Evolutionary conservation across 768 basidiomycete genomes (phyloP).

Genomic region (Tylopilus sp.): DNA sequence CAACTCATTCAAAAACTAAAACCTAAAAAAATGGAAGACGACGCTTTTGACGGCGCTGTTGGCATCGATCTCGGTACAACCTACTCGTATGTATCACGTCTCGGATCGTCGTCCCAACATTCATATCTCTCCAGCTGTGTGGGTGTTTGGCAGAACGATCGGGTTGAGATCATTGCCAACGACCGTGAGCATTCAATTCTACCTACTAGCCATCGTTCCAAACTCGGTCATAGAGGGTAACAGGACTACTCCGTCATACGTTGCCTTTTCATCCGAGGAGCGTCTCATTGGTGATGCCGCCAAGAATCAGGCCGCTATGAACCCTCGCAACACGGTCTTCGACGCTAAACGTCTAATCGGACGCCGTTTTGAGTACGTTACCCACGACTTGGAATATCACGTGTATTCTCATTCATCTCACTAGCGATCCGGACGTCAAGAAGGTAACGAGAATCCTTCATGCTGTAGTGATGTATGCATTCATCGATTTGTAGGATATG

Average conservation of each 20-base stretch:
- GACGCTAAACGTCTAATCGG: conserved; percentile 99
- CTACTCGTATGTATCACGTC: conserved; percentile 67
- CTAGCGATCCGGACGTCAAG: conserved; percentile 91
- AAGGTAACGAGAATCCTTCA: conserved; percentile 43
- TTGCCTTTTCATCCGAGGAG: conserved; percentile 95
- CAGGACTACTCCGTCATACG: conserved; percentile 98
- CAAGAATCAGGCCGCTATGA: conserved; percentile 99
- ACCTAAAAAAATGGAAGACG: conserved; percentile 70
- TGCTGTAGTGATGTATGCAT: not conserved
- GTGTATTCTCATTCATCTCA: conserved; percentile 4
- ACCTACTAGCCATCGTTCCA: not conserved
- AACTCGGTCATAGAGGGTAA: conserved; percentile 72
- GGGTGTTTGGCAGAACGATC: conserved; percentile 99
- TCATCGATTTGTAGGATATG: conserved; percentile 64
- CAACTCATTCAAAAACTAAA: conserved; percentile 33
- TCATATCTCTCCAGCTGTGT: conserved; percentile 66
- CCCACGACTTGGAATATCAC: not conserved
- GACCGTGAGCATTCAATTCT: conserved; percentile 61
- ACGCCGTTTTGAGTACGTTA: conserved; percentile 85
- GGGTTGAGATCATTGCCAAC: conserved; percentile 98
- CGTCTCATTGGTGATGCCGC: conserved; percentile 98
- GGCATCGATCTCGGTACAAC: conserved; percentile 98
- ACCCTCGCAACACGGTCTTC: conserved; percentile 98
- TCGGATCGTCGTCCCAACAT: conserved; percentile 20
- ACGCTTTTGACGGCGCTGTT: conserved; percentile 88